phyloP scores from a whole-genome alignment of 371 early-diverging fungal species.

The Smittium culicis region DNA sequence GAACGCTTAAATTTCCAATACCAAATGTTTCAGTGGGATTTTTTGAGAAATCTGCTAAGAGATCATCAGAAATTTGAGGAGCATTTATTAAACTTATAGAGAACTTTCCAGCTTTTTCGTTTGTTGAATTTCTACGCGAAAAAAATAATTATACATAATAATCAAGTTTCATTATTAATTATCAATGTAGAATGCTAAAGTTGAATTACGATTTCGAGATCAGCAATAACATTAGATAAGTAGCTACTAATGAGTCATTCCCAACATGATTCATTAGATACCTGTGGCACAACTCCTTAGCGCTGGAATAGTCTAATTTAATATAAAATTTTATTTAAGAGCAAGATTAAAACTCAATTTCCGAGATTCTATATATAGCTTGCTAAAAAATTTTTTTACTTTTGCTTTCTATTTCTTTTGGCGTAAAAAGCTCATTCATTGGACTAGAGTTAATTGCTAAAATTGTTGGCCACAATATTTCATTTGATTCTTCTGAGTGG shows the following conservation, averaged over 20 bases:
- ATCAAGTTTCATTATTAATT: too few relatives aligned
- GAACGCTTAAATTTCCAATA: slow-evolving; percentile 15
- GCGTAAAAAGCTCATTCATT: neutral
- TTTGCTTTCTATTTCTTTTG: neutral
- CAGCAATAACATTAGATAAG: slow-evolving; percentile 26
- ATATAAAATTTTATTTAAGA: too few relatives aligned
- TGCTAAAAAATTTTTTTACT: neutral
- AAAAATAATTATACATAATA: too few relatives aligned
- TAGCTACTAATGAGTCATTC: slow-evolving; percentile 29
- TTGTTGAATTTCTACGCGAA: neutral
- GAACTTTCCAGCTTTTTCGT: slow-evolving; percentile 26
- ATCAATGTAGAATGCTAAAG: slow-evolving; percentile 1
- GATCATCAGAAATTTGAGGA: slow-evolving; percentile 11
- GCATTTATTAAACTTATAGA: slow-evolving; percentile 28
- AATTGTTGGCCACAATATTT: slow-evolving; percentile 1
- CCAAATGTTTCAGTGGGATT: neutral
- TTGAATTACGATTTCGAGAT: slow-evolving; percentile 22
- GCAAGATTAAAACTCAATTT: too few relatives aligned
- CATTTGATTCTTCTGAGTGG: slow-evolving; percentile 3
- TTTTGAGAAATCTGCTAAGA: neutral
- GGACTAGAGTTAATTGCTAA: neutral
- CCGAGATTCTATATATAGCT: too few relatives aligned
- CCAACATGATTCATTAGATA: slow-evolving; percentile 13
- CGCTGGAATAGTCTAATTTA: too few relatives aligned
- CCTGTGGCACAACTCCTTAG: neutral